phyloP scores from a whole-genome alignment of 306 rosid species.

The Prunus mongolica region DNA sequence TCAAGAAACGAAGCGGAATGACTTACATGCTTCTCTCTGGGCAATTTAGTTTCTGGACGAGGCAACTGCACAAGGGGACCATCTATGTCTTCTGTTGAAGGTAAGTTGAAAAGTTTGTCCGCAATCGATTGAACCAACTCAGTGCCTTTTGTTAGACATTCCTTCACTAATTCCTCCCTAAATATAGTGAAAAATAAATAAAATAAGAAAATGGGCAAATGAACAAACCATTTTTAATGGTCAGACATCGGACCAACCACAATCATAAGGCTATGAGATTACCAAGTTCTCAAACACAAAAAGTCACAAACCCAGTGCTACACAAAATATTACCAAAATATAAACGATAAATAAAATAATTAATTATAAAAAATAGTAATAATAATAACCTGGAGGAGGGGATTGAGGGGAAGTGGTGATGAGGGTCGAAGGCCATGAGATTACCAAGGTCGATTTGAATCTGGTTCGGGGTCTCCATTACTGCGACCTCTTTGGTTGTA shows the following conservation, averaged over 20 bases:
- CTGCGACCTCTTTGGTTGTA: background rate
- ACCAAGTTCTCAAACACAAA: background rate
- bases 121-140: slow-evolving; percentile 79
- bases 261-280: background rate
- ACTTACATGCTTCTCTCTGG: slow-evolving; percentile 81
- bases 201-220: background rate
- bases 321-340: background rate
- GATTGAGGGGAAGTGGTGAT: slow-evolving; percentile 41
- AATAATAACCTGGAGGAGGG: slow-evolving; percentile 41
- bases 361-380: no score
- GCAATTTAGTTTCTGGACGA: slow-evolving; percentile 59
- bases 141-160: slow-evolving; percentile 63
- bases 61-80: slow-evolving; percentile 87
- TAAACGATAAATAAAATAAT: background rate
- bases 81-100: slow-evolving; percentile 66
- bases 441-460: slow-evolving; percentile 68
- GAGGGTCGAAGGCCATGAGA: slow-evolving; percentile 61
- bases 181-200: background rate
- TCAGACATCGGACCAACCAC: background rate
- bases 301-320: background rate
- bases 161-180: slow-evolving; percentile 61
- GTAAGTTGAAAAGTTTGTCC: slow-evolving; percentile 56
- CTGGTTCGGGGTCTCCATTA: slow-evolving; percentile 29
- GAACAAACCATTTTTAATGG: background rate
- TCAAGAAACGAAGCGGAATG: no score